These are phyloP conservation scores for Lachancea sp. DNA, from an alignment of 805 yeast genomes.

Conservation along the genomic window DNA sequence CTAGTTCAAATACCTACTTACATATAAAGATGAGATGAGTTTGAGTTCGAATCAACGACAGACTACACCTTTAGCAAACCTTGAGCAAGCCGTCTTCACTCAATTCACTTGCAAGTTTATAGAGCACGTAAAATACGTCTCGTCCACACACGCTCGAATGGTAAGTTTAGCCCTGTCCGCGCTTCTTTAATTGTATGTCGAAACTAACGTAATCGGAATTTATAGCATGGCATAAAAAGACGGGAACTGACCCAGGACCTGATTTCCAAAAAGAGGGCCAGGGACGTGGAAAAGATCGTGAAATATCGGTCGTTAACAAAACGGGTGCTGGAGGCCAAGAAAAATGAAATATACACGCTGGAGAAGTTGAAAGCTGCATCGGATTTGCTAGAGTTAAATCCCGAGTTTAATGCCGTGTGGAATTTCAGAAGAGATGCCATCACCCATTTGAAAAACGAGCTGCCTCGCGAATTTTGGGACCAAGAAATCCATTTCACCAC, in stretches of 20 bases:
- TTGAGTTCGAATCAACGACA: too few species aligned
- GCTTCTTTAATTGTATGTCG: not conserved
- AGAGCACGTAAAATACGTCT: too few species aligned
- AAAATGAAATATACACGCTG: conserved; percentile 25
- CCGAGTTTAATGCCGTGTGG: conserved; percentile 88
- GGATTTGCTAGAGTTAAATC: conserved; percentile 55
- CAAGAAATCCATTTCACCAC: conserved; percentile 59
- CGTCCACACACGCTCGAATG: not conserved
- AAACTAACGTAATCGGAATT: not conserved
- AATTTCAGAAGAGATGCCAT: conserved; percentile 77
- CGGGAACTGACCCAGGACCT: conserved; percentile 52
- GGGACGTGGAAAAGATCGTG: conserved; percentile 56
- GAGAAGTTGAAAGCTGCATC: conserved; percentile 50
- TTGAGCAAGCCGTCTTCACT: too few species aligned
- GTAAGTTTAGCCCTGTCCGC: not conserved
- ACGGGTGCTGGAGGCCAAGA: conserved; percentile 36
- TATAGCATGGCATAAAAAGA: conserved; percentile 70
- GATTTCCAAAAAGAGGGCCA: conserved; percentile 41
- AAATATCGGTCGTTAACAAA: conserved; percentile 45
- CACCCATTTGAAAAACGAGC: conserved; percentile 14
- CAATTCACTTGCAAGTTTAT: too few species aligned
- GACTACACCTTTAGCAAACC: too few species aligned
- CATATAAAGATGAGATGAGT: too few species aligned
- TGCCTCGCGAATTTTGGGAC: conserved; percentile 33
- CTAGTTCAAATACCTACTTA: too few species aligned